phyloP scores from a whole-genome alignment of 192 early-diverging fungal genomes.

The Rhizophagus clarus region DNA sequence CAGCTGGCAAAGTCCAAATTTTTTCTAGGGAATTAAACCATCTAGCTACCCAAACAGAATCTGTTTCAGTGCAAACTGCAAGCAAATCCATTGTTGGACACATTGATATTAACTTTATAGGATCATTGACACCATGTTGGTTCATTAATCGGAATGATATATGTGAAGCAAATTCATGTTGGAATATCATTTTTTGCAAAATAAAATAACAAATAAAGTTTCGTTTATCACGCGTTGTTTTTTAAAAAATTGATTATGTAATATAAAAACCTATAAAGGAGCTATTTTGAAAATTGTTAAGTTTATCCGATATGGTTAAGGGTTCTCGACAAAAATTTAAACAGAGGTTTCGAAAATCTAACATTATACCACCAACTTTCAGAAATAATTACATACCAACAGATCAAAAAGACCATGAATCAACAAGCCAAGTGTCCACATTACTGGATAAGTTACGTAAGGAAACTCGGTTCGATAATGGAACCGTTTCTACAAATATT shows the following conservation, averaged over 20 bases:
- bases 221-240: background rate
- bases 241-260: too few species aligned
- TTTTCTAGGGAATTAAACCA: conserved; percentile 33
- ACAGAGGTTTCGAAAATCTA: background rate
- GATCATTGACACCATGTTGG: conserved; percentile 18
- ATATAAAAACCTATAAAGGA: too few species aligned
- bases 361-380: too few species aligned
- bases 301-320: background rate
- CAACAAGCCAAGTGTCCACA: background rate
- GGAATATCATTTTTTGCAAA: conserved; percentile 20
- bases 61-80: conserved; percentile 1
- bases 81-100: conserved; percentile 38
- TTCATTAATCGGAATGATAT: conserved; percentile 22
- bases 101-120: conserved; percentile 17
- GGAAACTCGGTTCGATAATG: background rate
- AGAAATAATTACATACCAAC: background rate
- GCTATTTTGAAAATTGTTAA: too few species aligned
- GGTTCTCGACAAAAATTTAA: background rate
- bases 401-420: background rate
- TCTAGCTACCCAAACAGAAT: conserved; percentile 26
- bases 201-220: background rate
- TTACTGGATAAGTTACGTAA: conserved; percentile 9
- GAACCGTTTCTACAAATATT: background rate
- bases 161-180: background rate
- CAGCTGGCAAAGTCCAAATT: conserved; percentile 33